These are phyloP conservation scores for Limtongia smithiae DNA, from an alignment of 805 yeast genomes.

Conservation along the genomic window DNA sequence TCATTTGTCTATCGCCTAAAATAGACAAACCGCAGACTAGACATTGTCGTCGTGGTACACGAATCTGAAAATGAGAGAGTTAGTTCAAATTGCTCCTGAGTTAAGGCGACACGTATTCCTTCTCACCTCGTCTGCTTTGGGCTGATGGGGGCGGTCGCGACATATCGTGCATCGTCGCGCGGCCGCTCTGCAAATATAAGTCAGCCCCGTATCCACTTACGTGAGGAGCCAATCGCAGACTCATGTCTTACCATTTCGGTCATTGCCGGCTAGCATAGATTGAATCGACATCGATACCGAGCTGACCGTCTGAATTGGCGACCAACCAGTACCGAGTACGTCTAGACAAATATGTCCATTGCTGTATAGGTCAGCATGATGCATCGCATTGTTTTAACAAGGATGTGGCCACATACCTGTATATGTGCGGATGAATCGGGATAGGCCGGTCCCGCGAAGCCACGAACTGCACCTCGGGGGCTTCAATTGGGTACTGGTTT, in stretches of 20 bases:
- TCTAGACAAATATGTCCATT: slow-evolving; percentile 77
- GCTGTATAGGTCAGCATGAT: slow-evolving; percentile 1
- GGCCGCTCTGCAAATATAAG: slow-evolving; percentile 45
- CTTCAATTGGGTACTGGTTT: slow-evolving; percentile 52
- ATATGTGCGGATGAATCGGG: slow-evolving; percentile 72
- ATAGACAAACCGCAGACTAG: too few relatives aligned
- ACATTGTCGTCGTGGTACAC: slow-evolving; percentile 58
- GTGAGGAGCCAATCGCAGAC: too few relatives aligned
- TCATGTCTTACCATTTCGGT: slow-evolving; percentile 33
- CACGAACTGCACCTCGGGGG: slow-evolving; percentile 58
- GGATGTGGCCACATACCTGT: slow-evolving; percentile 38
- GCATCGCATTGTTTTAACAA: background rate
- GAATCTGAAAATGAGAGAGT: too few relatives aligned
- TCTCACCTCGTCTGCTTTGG: slow-evolving; percentile 44
- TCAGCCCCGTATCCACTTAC: background rate
- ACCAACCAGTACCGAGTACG: slow-evolving; percentile 62
- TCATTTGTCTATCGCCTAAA: too few relatives aligned
- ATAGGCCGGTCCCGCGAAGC: slow-evolving; percentile 36
- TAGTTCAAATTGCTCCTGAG: too few relatives aligned
- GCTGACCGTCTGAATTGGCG: slow-evolving; percentile 52
- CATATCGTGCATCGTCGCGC: slow-evolving; percentile 52
- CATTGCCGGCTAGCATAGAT: slow-evolving; percentile 57
- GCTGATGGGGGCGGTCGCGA: slow-evolving; percentile 51
- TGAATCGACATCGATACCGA: slow-evolving; percentile 52
- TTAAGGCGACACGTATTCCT: too few relatives aligned